A percentile compares a stretch with the other conserved stretches of the same genome.
Evolutionary conservation across 2,329 filamentous ascomycete species (phyloP).

Genomic region (Colletotrichum sp.): DNA sequence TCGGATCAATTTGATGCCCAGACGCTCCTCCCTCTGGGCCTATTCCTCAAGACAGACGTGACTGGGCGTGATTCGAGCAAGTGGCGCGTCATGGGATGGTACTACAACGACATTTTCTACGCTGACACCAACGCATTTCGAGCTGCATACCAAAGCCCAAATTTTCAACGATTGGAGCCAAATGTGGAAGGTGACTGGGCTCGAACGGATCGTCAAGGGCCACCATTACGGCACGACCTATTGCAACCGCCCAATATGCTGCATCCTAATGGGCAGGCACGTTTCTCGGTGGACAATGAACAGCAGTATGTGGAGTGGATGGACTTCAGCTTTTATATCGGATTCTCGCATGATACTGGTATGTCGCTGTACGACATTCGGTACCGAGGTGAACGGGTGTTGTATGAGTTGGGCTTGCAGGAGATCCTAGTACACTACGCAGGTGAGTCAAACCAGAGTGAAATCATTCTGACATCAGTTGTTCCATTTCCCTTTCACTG

Average conservation of each 20-base stretch:
- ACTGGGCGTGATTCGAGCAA: constrained; percentile 55
- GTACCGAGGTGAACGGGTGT: constrained; percentile 57
- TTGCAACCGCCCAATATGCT: constrained; percentile 25
- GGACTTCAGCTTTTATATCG: constrained; percentile 57
- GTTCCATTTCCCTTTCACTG: too few species aligned
- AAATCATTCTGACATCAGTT: too few species aligned
- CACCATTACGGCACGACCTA: constrained; percentile 35
- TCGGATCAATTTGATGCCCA: constrained; percentile 43
- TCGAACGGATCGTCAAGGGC: constrained; percentile 43
- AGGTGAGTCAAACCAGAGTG: constrained; percentile 37
- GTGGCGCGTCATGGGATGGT: constrained; percentile 59
- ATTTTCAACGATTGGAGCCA: constrained; percentile 50
- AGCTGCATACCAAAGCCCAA: constrained; percentile 42
- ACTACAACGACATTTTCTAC: constrained; percentile 61
- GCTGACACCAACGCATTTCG: constrained; percentile 52
- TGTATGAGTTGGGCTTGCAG: constrained; percentile 62
- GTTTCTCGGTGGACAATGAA: constrained; percentile 46
- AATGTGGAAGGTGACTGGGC: constrained; percentile 55
- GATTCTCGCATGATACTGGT: constrained; percentile 51
- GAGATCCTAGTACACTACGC: constrained; percentile 69
- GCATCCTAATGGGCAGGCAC: constrained; percentile 37
- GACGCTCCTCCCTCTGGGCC: constrained; percentile 49
- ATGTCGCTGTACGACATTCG: constrained; percentile 55
- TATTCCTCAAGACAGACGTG: constrained; percentile 50
- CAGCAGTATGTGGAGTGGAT: constrained; percentile 55